phyloP scores from a whole-genome alignment of 345 rosid species.

The Populus deltoides region DNA sequence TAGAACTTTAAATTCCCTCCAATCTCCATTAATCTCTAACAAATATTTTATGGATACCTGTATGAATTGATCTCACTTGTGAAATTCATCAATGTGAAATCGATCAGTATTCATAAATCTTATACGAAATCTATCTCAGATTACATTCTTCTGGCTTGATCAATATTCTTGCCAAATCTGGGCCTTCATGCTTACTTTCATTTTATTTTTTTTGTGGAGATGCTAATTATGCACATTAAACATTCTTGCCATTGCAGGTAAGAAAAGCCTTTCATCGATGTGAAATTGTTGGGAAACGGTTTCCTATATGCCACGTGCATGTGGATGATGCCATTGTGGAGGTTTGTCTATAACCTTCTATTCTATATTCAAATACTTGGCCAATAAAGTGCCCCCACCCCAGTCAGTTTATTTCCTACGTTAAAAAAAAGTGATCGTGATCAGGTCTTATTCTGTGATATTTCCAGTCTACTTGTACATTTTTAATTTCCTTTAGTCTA shows the following conservation, averaged over 20 bases:
- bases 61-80: no score
- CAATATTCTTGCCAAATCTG: not conserved
- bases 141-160: no score
- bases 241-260: slow-evolving; percentile 34
- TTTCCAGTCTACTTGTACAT: no score
- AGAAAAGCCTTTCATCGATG: slow-evolving; percentile 42
- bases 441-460: no score
- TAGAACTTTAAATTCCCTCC: not conserved
- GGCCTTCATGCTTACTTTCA: not conserved
- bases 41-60: no score
- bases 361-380: not conserved
- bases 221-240: not conserved
- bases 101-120: no score
- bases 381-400: no score
- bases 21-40: not conserved
- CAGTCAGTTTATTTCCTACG: no score
- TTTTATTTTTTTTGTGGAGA: not conserved
- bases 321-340: slow-evolving; percentile 45
- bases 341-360: slow-evolving; percentile 25
- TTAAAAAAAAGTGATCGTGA: no score
- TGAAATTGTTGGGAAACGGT: slow-evolving; percentile 55
- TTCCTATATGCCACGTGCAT: slow-evolving; percentile 69
- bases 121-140: no score
- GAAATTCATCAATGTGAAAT: no score
- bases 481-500: not conserved